Conservation (phyloP, 2,329 filamentous ascomycete genomes). For the Monilinia vaccinii-corymbosi region DNA sequence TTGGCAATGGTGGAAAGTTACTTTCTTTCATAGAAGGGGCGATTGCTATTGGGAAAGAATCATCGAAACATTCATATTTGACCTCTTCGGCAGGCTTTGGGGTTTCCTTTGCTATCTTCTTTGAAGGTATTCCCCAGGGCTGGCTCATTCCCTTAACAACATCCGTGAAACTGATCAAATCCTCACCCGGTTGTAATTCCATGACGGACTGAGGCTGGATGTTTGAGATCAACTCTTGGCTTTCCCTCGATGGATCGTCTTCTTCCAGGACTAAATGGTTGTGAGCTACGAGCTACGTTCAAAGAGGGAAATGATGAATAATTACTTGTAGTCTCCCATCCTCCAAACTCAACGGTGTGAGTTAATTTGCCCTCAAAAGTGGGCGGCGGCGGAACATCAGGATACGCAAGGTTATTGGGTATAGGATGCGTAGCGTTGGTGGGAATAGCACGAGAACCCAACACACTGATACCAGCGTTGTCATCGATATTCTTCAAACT, state of each 20-base stretch:
- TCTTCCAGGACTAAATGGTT: background rate
- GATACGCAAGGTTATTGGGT: background rate
- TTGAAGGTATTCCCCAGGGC: background rate
- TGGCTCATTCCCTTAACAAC: slow-evolving; percentile 5
- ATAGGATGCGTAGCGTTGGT: background rate
- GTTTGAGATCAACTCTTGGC: background rate
- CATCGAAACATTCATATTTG: slow-evolving; percentile 3
- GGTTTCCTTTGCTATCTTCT: background rate
- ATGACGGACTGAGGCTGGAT: background rate
- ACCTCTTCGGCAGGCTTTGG: background rate
- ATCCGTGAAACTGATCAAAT: slow-evolving; percentile 12
- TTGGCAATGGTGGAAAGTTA: slow-evolving; percentile 5
- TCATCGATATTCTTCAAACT: background rate
- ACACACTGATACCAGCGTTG: background rate
- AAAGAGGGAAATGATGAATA: background rate
- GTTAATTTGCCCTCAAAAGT: background rate
- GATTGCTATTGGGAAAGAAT: background rate
- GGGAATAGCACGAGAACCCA: background rate
- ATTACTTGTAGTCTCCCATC: slow-evolving; percentile 7
- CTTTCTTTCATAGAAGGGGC: slow-evolving; percentile 1
- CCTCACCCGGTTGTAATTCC: slow-evolving; percentile 7
- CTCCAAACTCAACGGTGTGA: background rate
- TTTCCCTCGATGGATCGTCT: background rate
- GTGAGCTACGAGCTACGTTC: background rate
- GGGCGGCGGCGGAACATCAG: background rate